These are phyloP conservation scores for Ambrosiella cleistominuta DNA, from an alignment of 2,329 filamentous ascomycete genomes.

Conservation along the genomic window DNA sequence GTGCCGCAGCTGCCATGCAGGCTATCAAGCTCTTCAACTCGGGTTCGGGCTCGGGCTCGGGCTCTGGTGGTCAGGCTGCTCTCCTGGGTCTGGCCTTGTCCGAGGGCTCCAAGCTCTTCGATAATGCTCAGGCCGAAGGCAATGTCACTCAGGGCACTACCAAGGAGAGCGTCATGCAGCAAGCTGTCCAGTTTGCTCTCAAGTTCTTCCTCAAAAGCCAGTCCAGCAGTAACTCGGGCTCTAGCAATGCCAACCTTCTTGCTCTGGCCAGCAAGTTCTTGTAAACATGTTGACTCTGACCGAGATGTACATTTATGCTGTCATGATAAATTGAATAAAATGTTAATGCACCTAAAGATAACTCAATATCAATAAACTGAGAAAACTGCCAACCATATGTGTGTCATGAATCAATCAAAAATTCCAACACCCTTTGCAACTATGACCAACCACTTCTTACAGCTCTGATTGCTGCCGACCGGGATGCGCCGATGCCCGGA, in stretches of 20 bases:
- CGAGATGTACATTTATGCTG: not conserved
- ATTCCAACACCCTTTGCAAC: not conserved
- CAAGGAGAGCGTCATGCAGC: slow-evolving; percentile 65
- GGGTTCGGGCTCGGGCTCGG: slow-evolving; percentile 24
- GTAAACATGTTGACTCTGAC: slow-evolving; percentile 9
- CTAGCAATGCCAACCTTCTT: slow-evolving; percentile 31
- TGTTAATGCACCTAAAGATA: not conserved
- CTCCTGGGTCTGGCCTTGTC: slow-evolving; percentile 77
- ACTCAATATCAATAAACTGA: not conserved
- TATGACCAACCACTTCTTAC: not conserved
- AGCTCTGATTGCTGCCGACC: not conserved
- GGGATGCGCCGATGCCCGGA: not conserved
- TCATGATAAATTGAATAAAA: not conserved
- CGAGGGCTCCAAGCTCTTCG: slow-evolving; percentile 63
- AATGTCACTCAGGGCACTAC: slow-evolving; percentile 39
- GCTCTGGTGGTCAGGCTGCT: slow-evolving; percentile 39
- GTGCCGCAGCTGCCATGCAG: slow-evolving; percentile 63
- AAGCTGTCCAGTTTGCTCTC: slow-evolving; percentile 70
- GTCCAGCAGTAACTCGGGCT: slow-evolving; percentile 15
- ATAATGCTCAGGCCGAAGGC: slow-evolving; percentile 36
- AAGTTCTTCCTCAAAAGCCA: slow-evolving; percentile 78
- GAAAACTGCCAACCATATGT: not conserved
- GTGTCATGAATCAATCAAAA: no score
- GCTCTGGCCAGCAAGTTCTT: slow-evolving; percentile 32
- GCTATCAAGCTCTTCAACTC: slow-evolving; percentile 64